Base-by-base conservation (phyloP, 2,329 filamentous ascomycete species). In the Colletotrichum sp. region DNA sequence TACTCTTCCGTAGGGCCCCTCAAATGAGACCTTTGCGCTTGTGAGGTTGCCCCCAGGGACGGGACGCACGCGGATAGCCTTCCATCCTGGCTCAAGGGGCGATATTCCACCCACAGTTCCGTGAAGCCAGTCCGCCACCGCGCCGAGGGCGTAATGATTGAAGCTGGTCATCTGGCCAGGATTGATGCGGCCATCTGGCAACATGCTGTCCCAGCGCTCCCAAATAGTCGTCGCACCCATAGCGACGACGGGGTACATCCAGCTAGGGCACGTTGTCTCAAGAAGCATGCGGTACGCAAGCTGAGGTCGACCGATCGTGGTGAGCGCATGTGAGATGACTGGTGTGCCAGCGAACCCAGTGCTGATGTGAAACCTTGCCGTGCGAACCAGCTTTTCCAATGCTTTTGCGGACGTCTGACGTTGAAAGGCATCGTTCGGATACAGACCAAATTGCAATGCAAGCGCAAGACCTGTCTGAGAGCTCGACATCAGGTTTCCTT, bases 131-230 rank as follows among this genome's bases (percentile, higher is more conserved):
- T 83, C 81, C 6, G 81, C 83, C 2, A 87, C 83, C 7, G 83
- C 82, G 1, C 86, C 85, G 18, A 86, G 82, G 0, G 85, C 84
- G 58, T 87, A 87, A 72, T 87, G 84, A 65, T 87, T 86, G 67
- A 86, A 84, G 30, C 82, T 85, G 0, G 85, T 87, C 85, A 87
- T 87, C 55, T 82, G 78, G 0, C 85, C 83, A 0, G 83, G 81
- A 65, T 87, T 87, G 57, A 87, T 82, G 1, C 76, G 80, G 1
- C 84, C 84, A 64, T 86, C 81, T 0, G 84, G 81, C 5, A 84
- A 71, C 76, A 87, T 82, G 52, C 81, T 82, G 55, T 87, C 83
- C 85, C 85, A 87, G 7, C 86, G 82, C 78, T 87, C 86, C 86
- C 85, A 87, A 4, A 85, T 83, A 0, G 84, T 86, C 0, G 86